phyloP scores from a whole-genome alignment of 1,284 basidiomycete species.

The Kwoniella shivajii region DNA sequence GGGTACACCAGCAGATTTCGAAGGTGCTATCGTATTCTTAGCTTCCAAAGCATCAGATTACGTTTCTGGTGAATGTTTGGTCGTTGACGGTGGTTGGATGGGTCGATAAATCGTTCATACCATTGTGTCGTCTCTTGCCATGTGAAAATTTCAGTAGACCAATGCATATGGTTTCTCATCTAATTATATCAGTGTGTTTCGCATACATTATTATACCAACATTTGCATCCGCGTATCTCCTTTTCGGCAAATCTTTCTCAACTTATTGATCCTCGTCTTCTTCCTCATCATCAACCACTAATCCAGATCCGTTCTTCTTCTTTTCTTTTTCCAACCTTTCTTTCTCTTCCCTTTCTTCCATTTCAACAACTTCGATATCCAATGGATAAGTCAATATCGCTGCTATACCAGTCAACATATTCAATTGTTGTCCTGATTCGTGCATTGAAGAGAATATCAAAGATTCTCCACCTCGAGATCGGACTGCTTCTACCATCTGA shows the following conservation, averaged over 20 bases:
- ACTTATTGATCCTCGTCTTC: slow-evolving; percentile 1
- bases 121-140: not conserved
- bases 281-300: slow-evolving; percentile 8
- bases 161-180: no score
- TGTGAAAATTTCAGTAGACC: not conserved
- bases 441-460: slow-evolving; percentile 99
- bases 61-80: slow-evolving; percentile 74
- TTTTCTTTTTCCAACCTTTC: slow-evolving; percentile 49
- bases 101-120: slow-evolving; percentile 30
- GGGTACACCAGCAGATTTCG: slow-evolving; percentile 86
- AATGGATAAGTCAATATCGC: slow-evolving; percentile 95
- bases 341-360: slow-evolving; percentile 77
- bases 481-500: slow-evolving; percentile 82
- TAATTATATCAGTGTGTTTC: no score
- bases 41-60: slow-evolving; percentile 84
- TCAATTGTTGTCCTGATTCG: slow-evolving; percentile 95
- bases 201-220: no score
- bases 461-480: slow-evolving; percentile 85
- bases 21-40: slow-evolving; percentile 86
- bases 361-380: slow-evolving; percentile 91
- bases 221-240: no score
- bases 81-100: slow-evolving; percentile 57
- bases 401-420: slow-evolving; percentile 91
- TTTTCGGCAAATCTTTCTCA: not conserved
- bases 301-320: not conserved